Base-by-base conservation (phyloP, 1,139 yeast genomes). In the Eremothecium gossypii region DNA sequence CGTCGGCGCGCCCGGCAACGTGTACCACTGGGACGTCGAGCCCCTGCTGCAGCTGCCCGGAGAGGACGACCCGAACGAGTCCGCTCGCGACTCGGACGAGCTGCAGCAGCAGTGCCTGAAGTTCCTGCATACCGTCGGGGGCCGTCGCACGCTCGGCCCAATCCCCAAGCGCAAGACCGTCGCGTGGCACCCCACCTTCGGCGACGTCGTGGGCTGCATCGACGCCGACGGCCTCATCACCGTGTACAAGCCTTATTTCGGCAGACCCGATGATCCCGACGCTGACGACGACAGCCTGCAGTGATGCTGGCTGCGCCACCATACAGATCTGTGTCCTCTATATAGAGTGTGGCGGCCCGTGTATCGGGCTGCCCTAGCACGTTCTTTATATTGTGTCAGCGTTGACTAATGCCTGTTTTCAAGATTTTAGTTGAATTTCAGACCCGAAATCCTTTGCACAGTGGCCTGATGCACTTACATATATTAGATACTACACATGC, bases 21-120 rank as follows among this genome's bases (percentile, higher is more conserved):
- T 60, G 5, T 58, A 60, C 45, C 64, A 60, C 32, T 60, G 64
- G 64, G 60, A 59, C 42, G 42, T 57, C 44, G 55, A 52, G 34
- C 52, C 48, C 33, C 46, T 55, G 36, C 50, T 58, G 38, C 46
- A 53, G 13, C 49, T 48, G 14, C 48, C 51, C 33, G 56, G 49
- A 33, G 57, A 49, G 32, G 58, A 54, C 34, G 57, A 49, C 23
- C 54, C 50, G 29, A 45, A 41, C 7, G 46, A 43, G 9, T 48
- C 44, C 17, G 38, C 43, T 38, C 42, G 40, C 17, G 48, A 48
- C 8, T 49, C 52, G 27, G 56, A 52, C 8, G 52, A 54, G 34
- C 38, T 57, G 38, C 59, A 55, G 43, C 52, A 52, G 26, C 58
- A 51, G 32, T 58, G 59, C 38, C 42, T 60, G 40, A 46, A 53